phyloP scores from a whole-genome alignment of 371 early-diverging fungal species.

The Rhizopus sp. region DNA sequence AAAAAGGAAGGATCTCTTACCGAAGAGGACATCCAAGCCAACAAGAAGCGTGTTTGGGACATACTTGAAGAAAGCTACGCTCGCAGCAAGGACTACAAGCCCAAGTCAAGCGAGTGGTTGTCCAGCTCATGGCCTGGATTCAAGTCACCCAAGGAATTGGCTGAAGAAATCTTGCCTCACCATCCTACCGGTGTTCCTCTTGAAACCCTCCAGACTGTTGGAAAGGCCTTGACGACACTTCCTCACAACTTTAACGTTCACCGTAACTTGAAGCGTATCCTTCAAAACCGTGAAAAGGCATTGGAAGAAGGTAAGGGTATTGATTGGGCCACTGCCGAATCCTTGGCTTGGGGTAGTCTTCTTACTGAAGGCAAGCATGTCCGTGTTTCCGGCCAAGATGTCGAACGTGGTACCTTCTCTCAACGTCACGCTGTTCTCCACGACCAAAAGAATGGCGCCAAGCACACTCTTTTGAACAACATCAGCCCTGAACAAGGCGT shows the following conservation, averaged over 20 bases:
- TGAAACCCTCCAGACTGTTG: slow-evolving; percentile 80
- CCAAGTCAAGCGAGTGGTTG: slow-evolving; percentile 91
- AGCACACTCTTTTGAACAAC: slow-evolving; percentile 81
- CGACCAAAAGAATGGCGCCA: slow-evolving; percentile 80
- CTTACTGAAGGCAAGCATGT: slow-evolving; percentile 57
- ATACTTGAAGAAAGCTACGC: slow-evolving; percentile 90
- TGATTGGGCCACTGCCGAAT: slow-evolving; percentile 97
- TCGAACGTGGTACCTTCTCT: slow-evolving; percentile 98
- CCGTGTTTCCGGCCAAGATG: slow-evolving; percentile 76
- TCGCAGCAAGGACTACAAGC: slow-evolving; percentile 87
- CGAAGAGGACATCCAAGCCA: slow-evolving; percentile 77
- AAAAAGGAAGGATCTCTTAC: slow-evolving; percentile 84
- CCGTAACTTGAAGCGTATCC: slow-evolving; percentile 82
- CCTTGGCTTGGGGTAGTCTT: slow-evolving; percentile 91
- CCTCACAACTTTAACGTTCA: slow-evolving; percentile 90
- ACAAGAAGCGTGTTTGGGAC: slow-evolving; percentile 89
- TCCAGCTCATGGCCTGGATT: slow-evolving; percentile 89
- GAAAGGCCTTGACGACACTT: slow-evolving; percentile 74
- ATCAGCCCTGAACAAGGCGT: slow-evolving; percentile 80
- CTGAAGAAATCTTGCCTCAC: slow-evolving; percentile 66
- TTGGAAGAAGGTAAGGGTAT: slow-evolving; percentile 77
- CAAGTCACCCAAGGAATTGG: slow-evolving; percentile 84
- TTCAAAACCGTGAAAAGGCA: slow-evolving; percentile 81
- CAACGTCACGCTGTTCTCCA: slow-evolving; percentile 96
- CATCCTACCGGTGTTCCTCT: slow-evolving; percentile 79